Evolutionary conservation across 805 yeast genomes (phyloP), one percentile per base, ranked within the genome.

Genomic region (Teunomyces kruisii): DNA sequence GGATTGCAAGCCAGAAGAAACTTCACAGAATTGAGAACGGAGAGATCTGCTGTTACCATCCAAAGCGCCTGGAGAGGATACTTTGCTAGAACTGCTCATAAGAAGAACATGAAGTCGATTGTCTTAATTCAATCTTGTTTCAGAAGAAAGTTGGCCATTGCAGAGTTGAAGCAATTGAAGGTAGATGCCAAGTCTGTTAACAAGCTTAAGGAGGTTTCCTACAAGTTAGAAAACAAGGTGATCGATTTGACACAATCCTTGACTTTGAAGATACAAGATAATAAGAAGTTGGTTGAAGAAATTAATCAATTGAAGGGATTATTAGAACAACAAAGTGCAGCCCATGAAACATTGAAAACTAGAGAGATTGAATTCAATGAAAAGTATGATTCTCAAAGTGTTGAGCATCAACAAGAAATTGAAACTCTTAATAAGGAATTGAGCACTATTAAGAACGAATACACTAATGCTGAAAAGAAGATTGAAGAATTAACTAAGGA

Each of bases 221-320:
- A 89, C 69, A 82, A 86, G 63, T 78, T 95, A 58, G 99, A 94
- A 67, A 94, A 94, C 68, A 94, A 95, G 75, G 97, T 95, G n/a
- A 90, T 94, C 53, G 96, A 91, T 66, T 79, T 94, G 55, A 92
- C 97, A 3, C 95, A 92, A 59, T 79, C 85, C 9, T 74, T 92
- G 49, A 81, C 96, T 0, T 68, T 82, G 30, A 87, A 88, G 63
- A 84, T 86, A 19, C 87, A 81, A 53, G 97, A 89, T 55, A 91
- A 91, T 66, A 85, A 84, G 70, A 78, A 76, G 49, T 74, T 92
- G 59, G 75, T 80, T 47, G 67, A 68, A 12, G 86, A 86, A 57
- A 79, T 91, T 40, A 76, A 78, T 12, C 61, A 57, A 45, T 63
- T 72, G 52, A 72, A 65, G 52, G 58, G 44, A 33, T 61, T 67